Evolutionary conservation across 2,329 filamentous ascomycete species (phyloP).

Genomic region (Aureobasidium namibiae): DNA sequence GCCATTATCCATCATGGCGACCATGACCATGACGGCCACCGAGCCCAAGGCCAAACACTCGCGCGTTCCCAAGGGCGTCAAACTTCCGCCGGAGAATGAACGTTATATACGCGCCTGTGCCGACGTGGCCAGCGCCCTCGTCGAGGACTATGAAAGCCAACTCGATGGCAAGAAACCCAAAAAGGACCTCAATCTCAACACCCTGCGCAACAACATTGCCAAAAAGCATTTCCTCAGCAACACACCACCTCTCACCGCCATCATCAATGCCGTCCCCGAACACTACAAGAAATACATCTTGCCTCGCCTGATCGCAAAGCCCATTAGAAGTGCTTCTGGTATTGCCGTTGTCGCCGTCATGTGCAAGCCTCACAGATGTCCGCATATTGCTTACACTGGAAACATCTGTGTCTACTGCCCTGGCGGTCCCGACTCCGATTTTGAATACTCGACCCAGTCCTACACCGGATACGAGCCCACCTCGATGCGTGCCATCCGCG

Average conservation of each 20-base stretch:
- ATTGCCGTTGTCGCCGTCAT: constrained; percentile 98
- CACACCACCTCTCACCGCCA: constrained; percentile 87
- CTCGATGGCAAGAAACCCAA: constrained; percentile 63
- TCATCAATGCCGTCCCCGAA: constrained; percentile 97
- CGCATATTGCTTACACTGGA: constrained; percentile 95
- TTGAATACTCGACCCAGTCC: constrained; percentile 97
- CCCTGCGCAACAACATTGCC: constrained; percentile 73
- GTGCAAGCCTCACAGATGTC: constrained; percentile 97
- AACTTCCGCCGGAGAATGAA: constrained; percentile 86
- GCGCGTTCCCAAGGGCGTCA: constrained; percentile 58
- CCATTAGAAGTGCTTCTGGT: constrained; percentile 88
- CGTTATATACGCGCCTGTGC: constrained; percentile 89
- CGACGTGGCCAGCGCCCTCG: constrained; percentile 86
- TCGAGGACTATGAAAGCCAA: constrained; percentile 83
- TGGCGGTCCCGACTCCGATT: constrained; percentile 93
- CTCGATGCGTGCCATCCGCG: constrained; percentile 95
- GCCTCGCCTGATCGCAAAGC: constrained; percentile 92
- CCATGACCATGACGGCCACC: constrained; percentile 54
- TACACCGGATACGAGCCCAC: constrained; percentile 98
- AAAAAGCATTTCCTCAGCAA: constrained; percentile 87
- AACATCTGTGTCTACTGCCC: constrained; percentile 99
- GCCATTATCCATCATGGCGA: constrained; percentile 44
- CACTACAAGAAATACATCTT: constrained; percentile 99
- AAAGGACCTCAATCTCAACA: constrained; percentile 89
- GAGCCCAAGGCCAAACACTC: constrained; percentile 38